Evolutionary conservation across 768 basidiomycete species (phyloP).

Genomic region (Phallus indusiatus): DNA sequence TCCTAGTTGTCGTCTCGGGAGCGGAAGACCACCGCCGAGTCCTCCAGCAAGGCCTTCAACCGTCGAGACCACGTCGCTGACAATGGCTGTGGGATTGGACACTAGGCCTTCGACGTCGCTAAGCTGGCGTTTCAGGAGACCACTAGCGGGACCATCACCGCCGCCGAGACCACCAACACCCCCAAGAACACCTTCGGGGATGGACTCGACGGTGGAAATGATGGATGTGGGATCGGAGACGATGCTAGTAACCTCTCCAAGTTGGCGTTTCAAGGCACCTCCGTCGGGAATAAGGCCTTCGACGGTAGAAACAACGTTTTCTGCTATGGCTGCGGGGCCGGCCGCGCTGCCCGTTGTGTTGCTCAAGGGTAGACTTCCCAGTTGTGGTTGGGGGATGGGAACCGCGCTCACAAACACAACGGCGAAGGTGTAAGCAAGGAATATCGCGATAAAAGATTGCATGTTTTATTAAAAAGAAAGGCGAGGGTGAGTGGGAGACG

Average conservation of each 20-base stretch:
- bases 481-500: conserved; percentile 17
- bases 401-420: neutral
- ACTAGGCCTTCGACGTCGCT: neutral
- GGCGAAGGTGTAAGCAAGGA: neutral
- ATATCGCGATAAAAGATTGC: neutral
- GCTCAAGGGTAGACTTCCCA: too few species aligned
- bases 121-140: neutral
- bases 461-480: conserved; percentile 7
- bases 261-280: neutral
- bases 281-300: too few species aligned
- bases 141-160: neutral
- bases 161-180: neutral
- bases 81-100: neutral
- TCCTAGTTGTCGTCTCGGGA: neutral
- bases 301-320: too few species aligned
- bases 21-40: neutral
- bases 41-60: neutral
- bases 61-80: neutral
- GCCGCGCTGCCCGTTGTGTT: too few species aligned
- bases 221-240: neutral
- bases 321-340: too few species aligned
- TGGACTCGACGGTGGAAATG: too few species aligned
- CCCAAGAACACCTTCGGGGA: neutral
- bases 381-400: neutral
- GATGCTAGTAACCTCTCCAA: neutral